A percentile compares a stretch with the other conserved stretches of the same genome.
phyloP scores from a whole-genome alignment of 257 asterid species.

The Solanum pennellii region DNA sequence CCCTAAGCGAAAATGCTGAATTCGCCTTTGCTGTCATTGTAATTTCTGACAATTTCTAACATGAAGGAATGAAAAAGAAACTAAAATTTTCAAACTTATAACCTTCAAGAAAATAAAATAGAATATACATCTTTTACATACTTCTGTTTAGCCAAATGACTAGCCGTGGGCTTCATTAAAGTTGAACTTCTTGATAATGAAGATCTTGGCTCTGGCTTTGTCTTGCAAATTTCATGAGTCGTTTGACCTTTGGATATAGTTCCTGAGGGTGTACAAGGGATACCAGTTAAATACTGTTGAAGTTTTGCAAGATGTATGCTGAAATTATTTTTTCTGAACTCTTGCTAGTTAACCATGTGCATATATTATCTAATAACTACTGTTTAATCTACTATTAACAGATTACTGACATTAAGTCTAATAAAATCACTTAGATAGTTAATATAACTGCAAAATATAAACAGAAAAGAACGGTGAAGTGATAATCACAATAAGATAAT shows the following conservation, averaged over 20 bases:
- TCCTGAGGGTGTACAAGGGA: constrained; percentile 9
- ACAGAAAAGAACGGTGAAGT: background rate
- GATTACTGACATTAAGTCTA: background rate
- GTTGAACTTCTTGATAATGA: constrained; percentile 37
- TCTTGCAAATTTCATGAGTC: constrained; percentile 13
- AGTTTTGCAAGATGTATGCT: background rate
- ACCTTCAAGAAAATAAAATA: constrained; percentile 38
- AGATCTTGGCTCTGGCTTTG: constrained; percentile 14
- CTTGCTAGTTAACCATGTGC: background rate
- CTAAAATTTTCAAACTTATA: background rate
- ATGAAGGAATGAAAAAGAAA: background rate
- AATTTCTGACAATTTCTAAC: background rate
- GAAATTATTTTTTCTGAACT: background rate
- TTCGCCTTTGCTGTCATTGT: background rate
- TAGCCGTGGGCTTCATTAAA: constrained; percentile 77
- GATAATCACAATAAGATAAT: background rate
- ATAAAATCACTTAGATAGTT: background rate
- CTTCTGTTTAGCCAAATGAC: constrained; percentile 75
- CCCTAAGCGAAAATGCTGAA: background rate
- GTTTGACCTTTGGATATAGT: background rate
- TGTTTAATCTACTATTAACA: background rate
- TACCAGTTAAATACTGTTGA: background rate
- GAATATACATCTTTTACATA: constrained; percentile 22
- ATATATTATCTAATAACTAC: background rate
- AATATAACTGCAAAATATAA: background rate